Conservation (phyloP, 495 filamentous ascomycete genomes). For the Annulohypoxylon bovei region DNA sequence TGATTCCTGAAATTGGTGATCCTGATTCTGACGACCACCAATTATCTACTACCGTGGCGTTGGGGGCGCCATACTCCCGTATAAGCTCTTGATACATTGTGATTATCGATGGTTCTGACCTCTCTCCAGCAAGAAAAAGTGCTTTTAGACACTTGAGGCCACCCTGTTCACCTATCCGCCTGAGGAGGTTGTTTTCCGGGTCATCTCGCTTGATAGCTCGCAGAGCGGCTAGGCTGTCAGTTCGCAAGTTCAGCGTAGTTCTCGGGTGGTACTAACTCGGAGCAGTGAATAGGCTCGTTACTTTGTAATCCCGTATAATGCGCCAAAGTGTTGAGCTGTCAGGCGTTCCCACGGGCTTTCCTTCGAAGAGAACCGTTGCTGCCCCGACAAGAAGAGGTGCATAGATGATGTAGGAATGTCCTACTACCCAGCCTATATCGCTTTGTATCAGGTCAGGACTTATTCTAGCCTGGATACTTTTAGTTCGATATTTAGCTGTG, state of each 20-base stretch:
- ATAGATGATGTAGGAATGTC: conserved; percentile 87
- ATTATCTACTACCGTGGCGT: conserved; percentile 83
- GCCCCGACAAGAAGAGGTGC: conserved; percentile 80
- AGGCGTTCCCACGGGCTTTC: conserved; percentile 90
- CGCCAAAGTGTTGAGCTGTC: conserved; percentile 90
- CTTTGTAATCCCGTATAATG: conserved; percentile 82
- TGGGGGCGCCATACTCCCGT: conserved; percentile 66
- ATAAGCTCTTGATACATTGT: conserved; percentile 79
- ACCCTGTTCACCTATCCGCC: conserved; percentile 66
- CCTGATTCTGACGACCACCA: conserved; percentile 98
- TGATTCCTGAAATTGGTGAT: conserved; percentile 85
- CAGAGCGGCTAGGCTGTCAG: conserved; percentile 63
- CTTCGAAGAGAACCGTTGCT: conserved; percentile 88
- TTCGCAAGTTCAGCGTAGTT: neutral
- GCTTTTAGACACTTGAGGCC: conserved; percentile 74
- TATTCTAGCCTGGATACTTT: conserved; percentile 33
- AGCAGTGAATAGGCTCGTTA: conserved; percentile 85
- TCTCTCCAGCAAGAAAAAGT: conserved; percentile 87
- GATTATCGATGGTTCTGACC: conserved; percentile 88
- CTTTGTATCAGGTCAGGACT: conserved; percentile 49
- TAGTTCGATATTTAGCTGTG: conserved; percentile 34
- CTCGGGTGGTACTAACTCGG: conserved; percentile 64
- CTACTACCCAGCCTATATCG: conserved; percentile 89
- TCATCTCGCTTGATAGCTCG: conserved; percentile 89
- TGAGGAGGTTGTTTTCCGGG: conserved; percentile 72